Percentiles rank a stretch among this genome's conserved stretches.
Evolutionary conservation across 805 yeast species (phyloP).

Genomic region (Peterozyma toletana): DNA sequence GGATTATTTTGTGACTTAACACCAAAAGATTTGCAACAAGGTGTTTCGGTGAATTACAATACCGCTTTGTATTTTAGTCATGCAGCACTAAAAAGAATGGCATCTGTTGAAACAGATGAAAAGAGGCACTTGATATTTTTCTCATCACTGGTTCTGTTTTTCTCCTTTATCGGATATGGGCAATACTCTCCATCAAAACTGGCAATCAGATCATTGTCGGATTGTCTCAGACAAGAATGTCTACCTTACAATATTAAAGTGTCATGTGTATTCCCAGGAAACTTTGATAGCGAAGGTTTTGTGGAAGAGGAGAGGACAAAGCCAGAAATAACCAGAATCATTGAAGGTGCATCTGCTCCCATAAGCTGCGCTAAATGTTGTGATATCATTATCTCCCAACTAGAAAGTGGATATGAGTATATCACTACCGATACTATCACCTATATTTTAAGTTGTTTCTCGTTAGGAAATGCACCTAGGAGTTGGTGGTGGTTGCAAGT

Average conservation of each 20-base stretch:
- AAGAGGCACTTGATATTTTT: conserved; percentile 50
- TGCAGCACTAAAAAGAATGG: conserved; percentile 41
- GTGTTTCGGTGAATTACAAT: conserved; percentile 63
- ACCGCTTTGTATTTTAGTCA: conserved; percentile 72
- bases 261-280: conserved; percentile 79
- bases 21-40: conserved; percentile 47
- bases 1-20: conserved; percentile 68
- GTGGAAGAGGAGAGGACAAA: conserved; percentile 75
- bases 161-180: conserved; percentile 84
- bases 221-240: conserved; percentile 76
- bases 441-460: conserved; percentile 64
- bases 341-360: conserved; percentile 81
- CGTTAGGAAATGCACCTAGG: conserved; percentile 67
- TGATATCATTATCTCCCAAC: conserved; percentile 41
- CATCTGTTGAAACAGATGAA: conserved; percentile 1
- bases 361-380: conserved; percentile 65
- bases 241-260: conserved; percentile 61
- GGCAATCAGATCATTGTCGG: conserved; percentile 70
- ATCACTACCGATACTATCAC: conserved; percentile 81
- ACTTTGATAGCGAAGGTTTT: conserved; percentile 84
- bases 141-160: conserved; percentile 77
- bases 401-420: conserved; percentile 62
- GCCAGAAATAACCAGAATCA: conserved; percentile 71
- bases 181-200: conserved; percentile 89
- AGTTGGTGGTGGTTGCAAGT: conserved; percentile 46